Base-by-base conservation (phyloP, 768 basidiomycete genomes). In the Thelephora ganbajun region DNA sequence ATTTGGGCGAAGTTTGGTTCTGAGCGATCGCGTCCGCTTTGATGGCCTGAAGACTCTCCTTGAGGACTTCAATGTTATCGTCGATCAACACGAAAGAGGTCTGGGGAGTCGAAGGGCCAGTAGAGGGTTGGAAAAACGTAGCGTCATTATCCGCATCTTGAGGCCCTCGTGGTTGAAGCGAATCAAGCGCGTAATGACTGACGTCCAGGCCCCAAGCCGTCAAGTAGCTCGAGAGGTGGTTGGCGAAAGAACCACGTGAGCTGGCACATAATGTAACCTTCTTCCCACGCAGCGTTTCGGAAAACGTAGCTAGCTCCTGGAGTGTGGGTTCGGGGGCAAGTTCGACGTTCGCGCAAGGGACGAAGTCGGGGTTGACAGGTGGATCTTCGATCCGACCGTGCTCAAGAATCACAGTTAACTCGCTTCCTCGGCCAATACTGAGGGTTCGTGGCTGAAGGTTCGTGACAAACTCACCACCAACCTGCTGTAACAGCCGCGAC, bases 171-270 rank as follows among this genome's bases (percentile, higher is more conserved):
- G 26, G 26, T 30, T 30, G 26, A 9, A 30, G 26, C 11, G 71
- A 69, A 45, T 80, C 79, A 1, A 74, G 68, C 6, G 81, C 78
- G 39, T 80, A 70, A 64, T 92, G 90, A 45, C 77, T 80, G 37
- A 97, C 81, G 56, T 94, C 89, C 80, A 97, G 76, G 11, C 93
- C 92, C 94, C 94, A 98, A 5, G 85, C 77, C 18, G 86, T 87
- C 49, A 99, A 72, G 63, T 94, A 96, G 54, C 84, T 85, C 20
- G 92, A 92, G 33, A 99, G 69, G 62, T 96, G 89, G 45, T 84
- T 86, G 0, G 92, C 93, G 57, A 97, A 99, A 2, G 81, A 77
- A 35, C 88, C 87, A 53, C 75, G 78, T n/a, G 89, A 75, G 57
- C 78, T 82, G 6, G 94, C 89, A 58, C 93, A 86, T 22, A 99